These are phyloP conservation scores for Trichoderma atrobrunneum DNA, from an alignment of 2,329 filamentous ascomycete genomes.

Conservation along the genomic window DNA sequence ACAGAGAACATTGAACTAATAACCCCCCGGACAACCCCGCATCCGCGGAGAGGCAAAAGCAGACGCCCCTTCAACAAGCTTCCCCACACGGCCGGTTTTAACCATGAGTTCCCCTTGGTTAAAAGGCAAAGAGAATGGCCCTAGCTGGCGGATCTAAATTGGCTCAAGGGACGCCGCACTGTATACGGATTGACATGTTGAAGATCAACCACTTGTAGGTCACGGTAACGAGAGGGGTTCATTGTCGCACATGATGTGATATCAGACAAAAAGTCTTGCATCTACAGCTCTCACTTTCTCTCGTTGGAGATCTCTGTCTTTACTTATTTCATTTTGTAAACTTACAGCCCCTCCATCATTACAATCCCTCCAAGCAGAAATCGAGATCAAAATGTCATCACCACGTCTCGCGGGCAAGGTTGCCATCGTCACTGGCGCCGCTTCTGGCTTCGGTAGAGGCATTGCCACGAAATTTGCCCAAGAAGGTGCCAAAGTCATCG, in stretches of 20 bases:
- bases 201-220: neutral
- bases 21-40: neutral
- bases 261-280: neutral
- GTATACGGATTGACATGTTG: neutral
- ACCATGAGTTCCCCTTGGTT: neutral
- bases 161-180: neutral
- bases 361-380: neutral
- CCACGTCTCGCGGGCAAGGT: constrained; percentile 40
- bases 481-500: constrained; percentile 60
- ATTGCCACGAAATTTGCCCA: constrained; percentile 57
- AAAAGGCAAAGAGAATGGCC: neutral
- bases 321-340: neutral
- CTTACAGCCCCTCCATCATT: too few relatives aligned
- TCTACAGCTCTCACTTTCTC: neutral
- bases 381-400: neutral
- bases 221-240: neutral
- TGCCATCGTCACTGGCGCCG: constrained; percentile 51
- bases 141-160: constrained; percentile 1
- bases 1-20: neutral
- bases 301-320: neutral
- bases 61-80: neutral
- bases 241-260: neutral
- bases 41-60: neutral
- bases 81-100: neutral
- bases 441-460: constrained; percentile 62